A percentile compares a stretch with the other conserved stretches of the same genome.
phyloP scores from a whole-genome alignment of 2,329 filamentous ascomycete species.

The Stemphylium lycopersici region DNA sequence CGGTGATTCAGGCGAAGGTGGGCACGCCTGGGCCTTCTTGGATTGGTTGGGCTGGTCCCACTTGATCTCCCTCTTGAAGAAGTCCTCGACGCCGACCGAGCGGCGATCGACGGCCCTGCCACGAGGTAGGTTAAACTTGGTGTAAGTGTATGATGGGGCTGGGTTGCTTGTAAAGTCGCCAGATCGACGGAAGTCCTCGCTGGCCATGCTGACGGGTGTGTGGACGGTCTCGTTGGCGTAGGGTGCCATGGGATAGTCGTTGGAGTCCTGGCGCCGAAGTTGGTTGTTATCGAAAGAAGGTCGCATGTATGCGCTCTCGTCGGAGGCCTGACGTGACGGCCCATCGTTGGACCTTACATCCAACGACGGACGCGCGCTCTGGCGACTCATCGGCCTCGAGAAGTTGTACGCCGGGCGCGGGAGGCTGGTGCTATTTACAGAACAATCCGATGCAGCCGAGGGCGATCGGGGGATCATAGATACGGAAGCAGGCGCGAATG shows the following conservation, averaged over 20 bases:
- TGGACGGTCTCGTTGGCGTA: constrained; percentile 69
- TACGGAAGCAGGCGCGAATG: constrained; percentile 67
- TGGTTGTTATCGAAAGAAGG: constrained; percentile 49
- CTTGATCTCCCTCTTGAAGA: constrained; percentile 59
- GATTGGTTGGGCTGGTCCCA: constrained; percentile 63
- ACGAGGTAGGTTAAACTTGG: constrained; percentile 81
- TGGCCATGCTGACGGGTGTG: constrained; percentile 75
- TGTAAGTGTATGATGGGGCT: constrained; percentile 81
- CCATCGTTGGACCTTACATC: constrained; percentile 47
- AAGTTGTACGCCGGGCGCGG: constrained; percentile 88
- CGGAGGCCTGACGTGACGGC: constrained; percentile 44
- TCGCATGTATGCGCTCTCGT: constrained; percentile 44
- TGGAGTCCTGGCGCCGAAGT: constrained; percentile 49
- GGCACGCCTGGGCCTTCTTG: constrained; percentile 27
- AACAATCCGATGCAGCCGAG: constrained; percentile 82
- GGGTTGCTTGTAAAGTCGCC: constrained; percentile 57
- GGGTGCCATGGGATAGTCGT: constrained; percentile 61
- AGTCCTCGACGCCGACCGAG: constrained; percentile 47
- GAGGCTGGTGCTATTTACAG: constrained; percentile 62
- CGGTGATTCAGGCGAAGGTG: constrained; percentile 49
- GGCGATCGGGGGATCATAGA: constrained; percentile 72
- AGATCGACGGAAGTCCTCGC: constrained; percentile 68
- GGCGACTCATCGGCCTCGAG: constrained; percentile 83
- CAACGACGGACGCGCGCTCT: constrained; percentile 60
- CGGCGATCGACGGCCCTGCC: constrained; percentile 77